Evolutionary conservation across 495 filamentous ascomycete genomes (phyloP), one percentile per base, ranked within the genome.

Genomic region (Xylaria venustula): DNA sequence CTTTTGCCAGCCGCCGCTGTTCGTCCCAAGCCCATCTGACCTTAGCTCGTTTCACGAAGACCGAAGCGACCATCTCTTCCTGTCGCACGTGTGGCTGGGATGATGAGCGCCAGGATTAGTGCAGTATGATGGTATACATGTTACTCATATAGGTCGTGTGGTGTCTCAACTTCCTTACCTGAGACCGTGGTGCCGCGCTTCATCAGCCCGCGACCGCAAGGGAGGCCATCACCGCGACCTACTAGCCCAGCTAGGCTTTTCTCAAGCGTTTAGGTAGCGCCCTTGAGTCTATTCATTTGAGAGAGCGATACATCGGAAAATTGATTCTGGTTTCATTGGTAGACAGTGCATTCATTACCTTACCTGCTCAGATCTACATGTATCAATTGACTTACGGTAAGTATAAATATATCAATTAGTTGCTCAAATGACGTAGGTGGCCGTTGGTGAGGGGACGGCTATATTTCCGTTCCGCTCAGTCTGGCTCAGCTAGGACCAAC

Each of bases 1-100:
- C n/a, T n/a, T n/a, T n/a, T n/a, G n/a, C n/a, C n/a, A n/a, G n/a
- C n/a, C n/a, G n/a, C n/a, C n/a, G n/a, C n/a, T n/a, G n/a, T n/a
- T n/a, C n/a, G n/a, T n/a, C n/a, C n/a, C n/a, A n/a, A n/a, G n/a
- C n/a, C 28, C 8, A 54, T 20, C 20, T 17, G 11, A 34, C 26
- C 32, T 17, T 55, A 55, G 53, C 37, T 44, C 25, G 53, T 55
- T 55, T 55, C 53, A 55, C 34, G 5, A 3, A 23, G n/a, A 25
- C 53, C 52, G 25, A 20, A n/a, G 40, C 23, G 53, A 45, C 37
- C 40, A 25, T 15, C 23, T 54, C 53, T 32, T 7, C n/a, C 26
- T 32, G 17, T 17, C 15, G 37, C 37, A 40, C 37, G 6, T 40
- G 37, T 40, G 37, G 37, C 40, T 45, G 25, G 40, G 34, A 26